Base-by-base conservation (phyloP, 148 eudicot genomes). In the Polygonum maritimum region DNA sequence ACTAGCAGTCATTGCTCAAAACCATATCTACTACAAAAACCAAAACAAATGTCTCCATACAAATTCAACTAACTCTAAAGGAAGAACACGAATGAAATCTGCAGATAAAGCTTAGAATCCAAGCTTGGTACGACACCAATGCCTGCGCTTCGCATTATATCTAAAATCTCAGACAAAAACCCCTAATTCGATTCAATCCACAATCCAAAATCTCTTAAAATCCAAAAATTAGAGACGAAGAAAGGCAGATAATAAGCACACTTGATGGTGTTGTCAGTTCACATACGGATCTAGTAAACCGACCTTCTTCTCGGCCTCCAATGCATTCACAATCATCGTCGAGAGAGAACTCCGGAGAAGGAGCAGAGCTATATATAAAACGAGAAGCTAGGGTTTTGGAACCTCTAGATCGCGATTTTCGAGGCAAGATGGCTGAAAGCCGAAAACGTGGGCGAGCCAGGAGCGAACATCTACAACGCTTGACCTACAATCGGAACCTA, bases 121-220 rank as follows among this genome's bases (percentile, higher is more conserved):
- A 9, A 83, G 83, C 83, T 83, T 83, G 74, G 85, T 83, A 11
- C 85, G 82, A 77, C 85, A 81, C 85, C 85, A 83, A 77, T 83
- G 85, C 81, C 83, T 81, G 74, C 83, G 83, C 81, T 83, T 83
- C 44, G 85, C 85, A 74, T 83, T 83, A 78, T 83, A 83, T 76
- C 82, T 79, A 51, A 45, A 69, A 55, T 16, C 31, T 36, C 12
- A 33, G 12, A 55, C 33, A n/a, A 10, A 13, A 44, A 72, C 0
- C 36, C 16, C 7, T 6, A 21, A 44, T 41, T 14, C 19, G 5
- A 48, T 41, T 44, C 35, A 72, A 44, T 72, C 51, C 0, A 72
- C n/a, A 19, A 44, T 45, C 15, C 52, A 5, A 19, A 10, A 11
- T 10, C 74, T 41, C 51, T 19, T 3, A 33, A 44, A 5, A 44